Evolutionary conservation across 129 eudicot genomes (phyloP), one percentile per base, ranked within the genome.

Genomic region (Heracleum sosnowskyi): DNA sequence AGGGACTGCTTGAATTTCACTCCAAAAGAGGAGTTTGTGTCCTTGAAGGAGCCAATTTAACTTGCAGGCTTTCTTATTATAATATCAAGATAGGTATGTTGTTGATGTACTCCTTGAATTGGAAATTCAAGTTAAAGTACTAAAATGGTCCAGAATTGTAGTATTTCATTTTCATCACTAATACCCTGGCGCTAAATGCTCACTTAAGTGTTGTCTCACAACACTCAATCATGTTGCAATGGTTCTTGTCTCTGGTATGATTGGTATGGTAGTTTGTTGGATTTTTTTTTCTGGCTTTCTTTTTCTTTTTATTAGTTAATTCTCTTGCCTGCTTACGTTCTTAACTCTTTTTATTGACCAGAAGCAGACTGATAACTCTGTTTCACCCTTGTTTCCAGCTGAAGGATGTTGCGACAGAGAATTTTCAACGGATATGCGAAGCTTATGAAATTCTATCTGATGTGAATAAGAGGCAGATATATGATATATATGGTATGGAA

Each of bases 401-500:
- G 96, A 92, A 92, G 90, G 97, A 88, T 49, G 87, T 85, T 69
- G 99, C 99, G 17, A 95, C 97, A n/a, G 85, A 87, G 83, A 95
- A 95, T 78, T 95, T 95, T 80, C 99, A 95, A 84, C 89, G 99
- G 77, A 92, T 95, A 84, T 90, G 99, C 84, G 91, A 92, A 88
- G 99, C 99, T 10, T 95, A 95, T 85, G 97, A 95, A 87, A 92
- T 95, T 69, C 84, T 95, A 75, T 83, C 91, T 1, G 99, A 95
- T 71, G 92, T 84, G 76, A 83, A 85, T 76, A 95, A 92, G 79
- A 88, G 99, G 83, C 88, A 86, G 79, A 92, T 95, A 84, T 95
- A 95, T 82, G 99, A 95, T 85, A 84, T 95, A 75, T 95, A 95
- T 85, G 99, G 99, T 62, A 95, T 95, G 99, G 99, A 95, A 84